Conservation (phyloP, 305 asterid species). For the Ilex paraguariensis region DNA sequence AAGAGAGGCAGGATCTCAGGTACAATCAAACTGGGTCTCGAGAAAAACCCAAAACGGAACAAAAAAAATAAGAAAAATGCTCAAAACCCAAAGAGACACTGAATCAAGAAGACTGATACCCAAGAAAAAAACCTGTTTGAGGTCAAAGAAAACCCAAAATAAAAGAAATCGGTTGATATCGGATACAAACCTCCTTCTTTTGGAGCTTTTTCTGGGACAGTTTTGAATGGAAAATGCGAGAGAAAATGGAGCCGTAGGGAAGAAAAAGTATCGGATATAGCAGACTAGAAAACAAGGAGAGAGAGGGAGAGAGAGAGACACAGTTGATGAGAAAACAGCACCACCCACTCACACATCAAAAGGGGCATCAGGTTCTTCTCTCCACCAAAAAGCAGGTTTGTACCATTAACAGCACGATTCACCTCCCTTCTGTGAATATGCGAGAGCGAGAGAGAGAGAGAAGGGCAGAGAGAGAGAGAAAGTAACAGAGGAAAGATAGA, state of each 20-base stretch:
- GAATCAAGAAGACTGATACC: not conserved
- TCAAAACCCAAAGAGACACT: not conserved
- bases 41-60: not conserved
- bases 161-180: not conserved
- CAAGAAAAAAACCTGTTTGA: constrained; percentile 4
- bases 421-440: constrained; percentile 41
- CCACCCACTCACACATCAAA: constrained; percentile 87
- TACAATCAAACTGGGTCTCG: not conserved
- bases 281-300: too few relatives aligned
- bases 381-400: constrained; percentile 50
- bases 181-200: constrained; percentile 21
- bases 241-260: constrained; percentile 12
- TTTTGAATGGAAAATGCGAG: constrained; percentile 2
- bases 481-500: constrained; percentile 1
- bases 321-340: constrained; percentile 39
- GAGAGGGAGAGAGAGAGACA: constrained; percentile 12
- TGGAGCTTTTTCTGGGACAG: constrained; percentile 5
- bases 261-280: too few relatives aligned
- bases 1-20: not conserved
- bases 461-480: constrained; percentile 15
- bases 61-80: constrained; percentile 2
- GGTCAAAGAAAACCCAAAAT: constrained; percentile 6
- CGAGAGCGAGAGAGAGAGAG: constrained; percentile 22
- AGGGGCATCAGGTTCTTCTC: constrained; percentile 77
- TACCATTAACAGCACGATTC: constrained; percentile 45